These are phyloP conservation scores for Pseudonitzschia delicatissima DNA, from an alignment of 108 stramenopile genomes.

Conservation along the genomic window DNA sequence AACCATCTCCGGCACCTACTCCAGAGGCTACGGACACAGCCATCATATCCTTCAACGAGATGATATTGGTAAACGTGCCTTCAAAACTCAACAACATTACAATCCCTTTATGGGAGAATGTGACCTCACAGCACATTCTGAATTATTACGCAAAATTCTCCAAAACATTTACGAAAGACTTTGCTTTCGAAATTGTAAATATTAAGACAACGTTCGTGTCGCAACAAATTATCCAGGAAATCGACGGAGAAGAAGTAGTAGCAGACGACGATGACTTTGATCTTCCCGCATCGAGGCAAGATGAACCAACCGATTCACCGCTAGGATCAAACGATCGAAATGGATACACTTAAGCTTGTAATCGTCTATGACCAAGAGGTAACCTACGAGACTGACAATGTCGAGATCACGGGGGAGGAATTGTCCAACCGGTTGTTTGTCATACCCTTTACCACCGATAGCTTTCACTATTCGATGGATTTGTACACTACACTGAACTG, in stretches of 20 bases:
- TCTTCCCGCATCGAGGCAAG: neutral
- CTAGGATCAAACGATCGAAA: neutral
- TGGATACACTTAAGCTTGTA: neutral
- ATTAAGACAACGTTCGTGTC: constrained; percentile 4
- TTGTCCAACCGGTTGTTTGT: constrained; percentile 16
- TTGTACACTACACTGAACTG: constrained; percentile 7
- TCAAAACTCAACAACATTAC: neutral
- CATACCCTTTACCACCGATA: constrained; percentile 18
- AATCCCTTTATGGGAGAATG: constrained; percentile 6
- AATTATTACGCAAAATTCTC: constrained; percentile 2
- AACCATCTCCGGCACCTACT: constrained; percentile 5
- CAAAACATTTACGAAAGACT: neutral
- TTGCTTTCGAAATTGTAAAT: constrained; percentile 2
- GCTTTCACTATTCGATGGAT: constrained; percentile 13
- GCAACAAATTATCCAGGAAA: too few relatives aligned
- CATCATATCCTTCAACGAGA: constrained; percentile 1
- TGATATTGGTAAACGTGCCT: constrained; percentile 14
- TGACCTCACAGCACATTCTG: constrained; percentile 17
- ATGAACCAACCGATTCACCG: neutral
- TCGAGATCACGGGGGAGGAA: neutral
- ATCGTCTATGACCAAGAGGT: neutral
- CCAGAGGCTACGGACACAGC: neutral
- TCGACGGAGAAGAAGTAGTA: neutral
- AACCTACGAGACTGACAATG: neutral
- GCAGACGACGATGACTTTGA: neutral